phyloP scores from a whole-genome alignment of 2,329 filamentous ascomycete species.

The Arthrinium puccinioides region DNA sequence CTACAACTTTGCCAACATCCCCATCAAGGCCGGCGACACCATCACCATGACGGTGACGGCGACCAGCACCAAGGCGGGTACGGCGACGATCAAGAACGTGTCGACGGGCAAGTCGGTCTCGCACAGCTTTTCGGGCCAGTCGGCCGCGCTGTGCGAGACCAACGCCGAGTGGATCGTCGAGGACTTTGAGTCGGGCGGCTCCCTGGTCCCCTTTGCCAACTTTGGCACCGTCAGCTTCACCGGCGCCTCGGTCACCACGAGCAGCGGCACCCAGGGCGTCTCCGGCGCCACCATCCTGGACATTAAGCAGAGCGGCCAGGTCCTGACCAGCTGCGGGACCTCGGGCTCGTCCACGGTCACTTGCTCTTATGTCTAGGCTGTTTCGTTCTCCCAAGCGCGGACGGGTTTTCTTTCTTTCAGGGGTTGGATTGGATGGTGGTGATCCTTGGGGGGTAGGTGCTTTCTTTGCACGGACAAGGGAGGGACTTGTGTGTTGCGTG shows the following conservation, averaged over 20 bases:
- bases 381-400: too few species aligned
- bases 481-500: too few species aligned
- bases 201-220: constrained; percentile 35
- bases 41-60: constrained; percentile 23
- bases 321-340: constrained; percentile 25
- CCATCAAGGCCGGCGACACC: constrained; percentile 22
- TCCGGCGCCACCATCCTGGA: constrained; percentile 35
- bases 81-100: constrained; percentile 42
- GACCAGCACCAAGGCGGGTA: constrained; percentile 33
- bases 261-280: constrained; percentile 25
- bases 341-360: constrained; percentile 17
- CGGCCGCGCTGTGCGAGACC: constrained; percentile 39
- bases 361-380: too few species aligned
- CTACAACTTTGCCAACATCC: constrained; percentile 41
- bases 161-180: constrained; percentile 61
- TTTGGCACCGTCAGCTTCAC: constrained; percentile 39
- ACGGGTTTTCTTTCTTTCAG: not conserved
- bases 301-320: constrained; percentile 32
- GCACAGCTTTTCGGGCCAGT: constrained; percentile 40
- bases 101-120: constrained; percentile 42
- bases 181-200: constrained; percentile 34
- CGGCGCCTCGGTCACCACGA: constrained; percentile 23
- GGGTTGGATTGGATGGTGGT: not conserved
- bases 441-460: not conserved
- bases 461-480: not conserved